phyloP scores from a whole-genome alignment of 352 stramenopile species.

The Pythium phragmitis region DNA sequence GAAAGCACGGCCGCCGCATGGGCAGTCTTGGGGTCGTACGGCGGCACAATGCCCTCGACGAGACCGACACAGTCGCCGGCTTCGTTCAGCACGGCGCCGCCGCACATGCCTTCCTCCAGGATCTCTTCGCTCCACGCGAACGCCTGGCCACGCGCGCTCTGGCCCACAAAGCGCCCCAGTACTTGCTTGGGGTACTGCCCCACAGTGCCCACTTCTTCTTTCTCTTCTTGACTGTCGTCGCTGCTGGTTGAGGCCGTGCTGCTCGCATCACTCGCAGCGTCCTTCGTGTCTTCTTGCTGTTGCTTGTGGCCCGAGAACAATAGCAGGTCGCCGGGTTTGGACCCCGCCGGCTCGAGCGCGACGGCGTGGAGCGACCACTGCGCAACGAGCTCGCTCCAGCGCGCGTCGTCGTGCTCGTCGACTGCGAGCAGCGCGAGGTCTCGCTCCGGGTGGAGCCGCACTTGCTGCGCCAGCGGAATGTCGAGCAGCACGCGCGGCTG shows the following conservation, averaged over 20 bases:
- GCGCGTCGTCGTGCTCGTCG: conserved; percentile 31
- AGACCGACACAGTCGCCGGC: conserved; percentile 56
- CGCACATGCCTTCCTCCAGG: conserved; percentile 82
- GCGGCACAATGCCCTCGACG: conserved; percentile 78
- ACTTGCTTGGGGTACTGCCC: conserved; percentile 52
- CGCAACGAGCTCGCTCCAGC: conserved; percentile 25
- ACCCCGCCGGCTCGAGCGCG: conserved; percentile 25
- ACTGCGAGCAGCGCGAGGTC: conserved; percentile 65
- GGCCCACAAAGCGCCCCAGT: conserved; percentile 54
- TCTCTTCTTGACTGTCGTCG: conserved; percentile 10
- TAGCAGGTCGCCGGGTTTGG: conserved; percentile 37
- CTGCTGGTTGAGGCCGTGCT: background rate
- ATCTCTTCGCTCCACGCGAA: conserved; percentile 76
- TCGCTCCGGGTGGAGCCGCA: conserved; percentile 51
- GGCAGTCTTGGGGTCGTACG: conserved; percentile 22
- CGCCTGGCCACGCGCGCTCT: conserved; percentile 55
- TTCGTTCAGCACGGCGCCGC: conserved; percentile 55
- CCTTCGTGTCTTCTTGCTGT: background rate
- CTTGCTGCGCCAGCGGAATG: conserved; percentile 46
- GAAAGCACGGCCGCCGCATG: conserved; percentile 17
- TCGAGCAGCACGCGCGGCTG: conserved; percentile 50
- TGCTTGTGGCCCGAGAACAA: conserved; percentile 59
- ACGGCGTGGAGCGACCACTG: conserved; percentile 42
- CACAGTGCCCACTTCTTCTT: conserved; percentile 14
- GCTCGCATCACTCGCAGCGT: conserved; percentile 1